Percentiles rank a stretch among this genome's conserved stretches.
Evolutionary conservation across 23 red algal genomes (phyloP).

Genomic region (Gracilaria gracilis): DNA sequence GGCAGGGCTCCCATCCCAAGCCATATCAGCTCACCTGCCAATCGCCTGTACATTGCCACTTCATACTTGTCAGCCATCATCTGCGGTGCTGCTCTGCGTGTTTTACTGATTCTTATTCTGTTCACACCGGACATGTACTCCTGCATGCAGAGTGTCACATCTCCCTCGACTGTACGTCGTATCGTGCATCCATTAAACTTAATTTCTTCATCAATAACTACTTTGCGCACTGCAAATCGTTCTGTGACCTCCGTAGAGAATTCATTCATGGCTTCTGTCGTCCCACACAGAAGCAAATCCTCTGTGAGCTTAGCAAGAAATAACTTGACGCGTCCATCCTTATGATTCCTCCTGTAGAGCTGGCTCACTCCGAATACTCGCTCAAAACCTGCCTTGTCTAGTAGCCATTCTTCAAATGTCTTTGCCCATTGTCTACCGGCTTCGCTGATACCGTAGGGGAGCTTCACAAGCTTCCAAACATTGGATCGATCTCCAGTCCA

Average conservation of each 20-base stretch:
- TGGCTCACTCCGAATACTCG: constrained; percentile 26
- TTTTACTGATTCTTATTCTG: neutral
- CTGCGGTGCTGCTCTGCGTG: neutral
- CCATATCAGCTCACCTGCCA: constrained; percentile 39
- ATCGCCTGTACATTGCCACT: neutral
- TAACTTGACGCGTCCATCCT: constrained; percentile 5
- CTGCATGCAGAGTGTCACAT: constrained; percentile 6
- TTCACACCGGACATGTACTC: neutral
- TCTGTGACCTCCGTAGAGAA: neutral
- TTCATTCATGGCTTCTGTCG: too few species aligned
- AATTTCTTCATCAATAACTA: constrained; percentile 5
- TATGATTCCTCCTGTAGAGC: neutral
- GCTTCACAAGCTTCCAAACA: constrained; percentile 33
- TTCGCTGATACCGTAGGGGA: constrained; percentile 42
- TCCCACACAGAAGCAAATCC: constrained; percentile 9
- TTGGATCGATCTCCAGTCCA: constrained; percentile 5
- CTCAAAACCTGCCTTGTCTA: neutral
- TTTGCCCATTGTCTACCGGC: constrained; percentile 9
- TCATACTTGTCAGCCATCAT: constrained; percentile 9
- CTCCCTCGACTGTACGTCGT: neutral
- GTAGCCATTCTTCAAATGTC: constrained; percentile 12
- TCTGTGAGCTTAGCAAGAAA: neutral
- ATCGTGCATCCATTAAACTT: constrained; percentile 51
- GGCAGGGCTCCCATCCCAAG: constrained; percentile 37
- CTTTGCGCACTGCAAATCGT: constrained; percentile 21